Conservation (phyloP, 768 basidiomycete species). For the Tubosaeta sp. region DNA sequence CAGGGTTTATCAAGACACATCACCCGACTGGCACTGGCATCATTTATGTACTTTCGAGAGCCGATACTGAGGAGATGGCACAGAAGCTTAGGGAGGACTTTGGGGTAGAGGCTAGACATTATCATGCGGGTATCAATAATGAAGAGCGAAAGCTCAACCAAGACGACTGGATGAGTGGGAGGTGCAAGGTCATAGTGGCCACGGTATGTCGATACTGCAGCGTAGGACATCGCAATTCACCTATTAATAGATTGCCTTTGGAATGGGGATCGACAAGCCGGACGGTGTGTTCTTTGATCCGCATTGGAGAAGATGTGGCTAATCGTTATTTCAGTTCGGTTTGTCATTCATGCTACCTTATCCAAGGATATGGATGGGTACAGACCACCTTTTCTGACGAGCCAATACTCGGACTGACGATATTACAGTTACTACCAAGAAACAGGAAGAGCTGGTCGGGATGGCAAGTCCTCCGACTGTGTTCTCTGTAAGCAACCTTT, state of each 20-base stretch:
- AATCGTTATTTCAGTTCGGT: constrained; percentile 59
- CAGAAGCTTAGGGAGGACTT: constrained; percentile 53
- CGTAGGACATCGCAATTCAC: neutral
- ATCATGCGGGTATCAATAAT: constrained; percentile 74
- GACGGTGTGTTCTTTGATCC: constrained; percentile 45
- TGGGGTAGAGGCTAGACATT: constrained; percentile 67
- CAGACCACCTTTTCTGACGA: constrained; percentile 14
- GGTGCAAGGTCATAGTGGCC: constrained; percentile 82
- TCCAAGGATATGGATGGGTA: constrained; percentile 85
- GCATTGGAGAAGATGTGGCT: neutral
- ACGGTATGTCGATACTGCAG: constrained; percentile 53
- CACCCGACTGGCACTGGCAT: constrained; percentile 68
- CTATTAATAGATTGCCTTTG: constrained; percentile 75
- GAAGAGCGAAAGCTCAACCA: constrained; percentile 62
- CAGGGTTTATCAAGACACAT: constrained; percentile 56
- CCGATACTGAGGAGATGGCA: constrained; percentile 79
- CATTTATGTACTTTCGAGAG: constrained; percentile 74
- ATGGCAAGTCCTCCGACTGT: constrained; percentile 80
- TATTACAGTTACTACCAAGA: constrained; percentile 80
- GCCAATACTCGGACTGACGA: constrained; percentile 1
- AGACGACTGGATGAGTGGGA: constrained; percentile 67
- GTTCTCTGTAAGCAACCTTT: constrained; percentile 62
- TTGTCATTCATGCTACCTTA: constrained; percentile 83
- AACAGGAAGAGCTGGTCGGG: constrained; percentile 94
- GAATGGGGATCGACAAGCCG: constrained; percentile 93